Percentiles rank a stretch among this genome's conserved stretches.
These are phyloP conservation scores for Zea luxurians DNA, from an alignment of 176 grass and related monocot genomes.

Conservation along the genomic window DNA sequence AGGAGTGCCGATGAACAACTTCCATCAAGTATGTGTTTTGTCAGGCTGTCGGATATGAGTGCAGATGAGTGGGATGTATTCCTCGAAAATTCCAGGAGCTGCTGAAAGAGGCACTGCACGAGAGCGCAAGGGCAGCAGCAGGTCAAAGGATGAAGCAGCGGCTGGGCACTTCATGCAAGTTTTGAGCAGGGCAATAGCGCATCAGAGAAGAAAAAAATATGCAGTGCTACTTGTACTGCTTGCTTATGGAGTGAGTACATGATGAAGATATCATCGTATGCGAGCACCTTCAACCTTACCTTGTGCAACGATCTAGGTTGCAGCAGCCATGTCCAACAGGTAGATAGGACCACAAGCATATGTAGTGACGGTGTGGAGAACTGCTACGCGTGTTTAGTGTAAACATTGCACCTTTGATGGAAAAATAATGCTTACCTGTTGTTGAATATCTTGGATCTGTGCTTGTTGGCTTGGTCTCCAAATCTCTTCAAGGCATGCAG, in stretches of 20 bases:
- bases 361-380: too few species aligned
- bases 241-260: conserved; percentile 27
- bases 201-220: conserved; percentile 26
- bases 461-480: neutral
- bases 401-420: conserved; percentile 13
- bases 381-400: neutral
- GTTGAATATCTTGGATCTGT: conserved; percentile 20
- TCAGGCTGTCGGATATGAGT: too few species aligned
- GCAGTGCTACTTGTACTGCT: conserved; percentile 30
- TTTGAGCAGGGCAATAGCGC: neutral
- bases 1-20: too few species aligned
- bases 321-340: conserved; percentile 26
- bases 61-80: too few species aligned
- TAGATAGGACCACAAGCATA: neutral
- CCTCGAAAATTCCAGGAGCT: too few species aligned
- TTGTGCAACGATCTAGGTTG: conserved; percentile 21
- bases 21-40: too few species aligned
- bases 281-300: conserved; percentile 10
- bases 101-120: too few species aligned
- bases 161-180: too few species aligned
- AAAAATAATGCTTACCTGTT: conserved; percentile 36
- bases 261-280: conserved; percentile 25
- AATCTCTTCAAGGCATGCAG: neutral
- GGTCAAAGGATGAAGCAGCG: too few species aligned
- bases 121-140: too few species aligned